Evolutionary conservation across 2,329 filamentous ascomycete species (phyloP), one percentile per base, ranked within the genome.

Genomic region (Exserohilum turcica): DNA sequence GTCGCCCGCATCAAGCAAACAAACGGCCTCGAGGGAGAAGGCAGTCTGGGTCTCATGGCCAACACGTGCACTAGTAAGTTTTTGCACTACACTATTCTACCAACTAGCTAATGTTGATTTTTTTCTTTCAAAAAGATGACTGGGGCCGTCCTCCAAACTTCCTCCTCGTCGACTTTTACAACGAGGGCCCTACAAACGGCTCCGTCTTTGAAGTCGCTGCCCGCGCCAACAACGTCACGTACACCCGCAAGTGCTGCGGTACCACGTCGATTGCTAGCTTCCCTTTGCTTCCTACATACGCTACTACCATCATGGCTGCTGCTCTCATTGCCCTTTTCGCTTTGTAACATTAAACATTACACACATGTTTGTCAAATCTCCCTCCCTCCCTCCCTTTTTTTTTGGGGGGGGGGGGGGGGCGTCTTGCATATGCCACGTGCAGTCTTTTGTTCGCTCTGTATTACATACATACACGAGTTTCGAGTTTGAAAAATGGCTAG

Each of bases 151-250:
- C 74, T 5, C 74, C 74, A 7, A 76, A 76, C 44, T 76, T 74
- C 60, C 69, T 77, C 19, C 68, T 76, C 31, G 74, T 77, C 10
- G 74, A 77, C 53, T 76, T 74, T 57, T 77, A 77, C 59, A 74
- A 76, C 44, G 43, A 62, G 24, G 74, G 74, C 5, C 54, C 62
- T 0, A 63, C 64, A 5, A 71, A 73, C 33, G 74, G 74, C 7
- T 73, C 71, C 15, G 74, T 77, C 10, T 77, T 77, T 48, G 70
- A 72, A 48, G 74, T 75, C 19, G 74, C 74, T 3, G 74, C 74
- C 0, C 59, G 57, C 3, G 83, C 85, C 61, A 94, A 93, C 73
- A 86, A 87, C 55, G 89, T 94, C 40, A 86, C 83, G 0, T 92
- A 91, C 68, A 79, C 79, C 39, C 71, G 79, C 37, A 53, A 74